Conservation (phyloP, 352 stramenopile genomes). For the Globisporangium echinulatum region DNA sequence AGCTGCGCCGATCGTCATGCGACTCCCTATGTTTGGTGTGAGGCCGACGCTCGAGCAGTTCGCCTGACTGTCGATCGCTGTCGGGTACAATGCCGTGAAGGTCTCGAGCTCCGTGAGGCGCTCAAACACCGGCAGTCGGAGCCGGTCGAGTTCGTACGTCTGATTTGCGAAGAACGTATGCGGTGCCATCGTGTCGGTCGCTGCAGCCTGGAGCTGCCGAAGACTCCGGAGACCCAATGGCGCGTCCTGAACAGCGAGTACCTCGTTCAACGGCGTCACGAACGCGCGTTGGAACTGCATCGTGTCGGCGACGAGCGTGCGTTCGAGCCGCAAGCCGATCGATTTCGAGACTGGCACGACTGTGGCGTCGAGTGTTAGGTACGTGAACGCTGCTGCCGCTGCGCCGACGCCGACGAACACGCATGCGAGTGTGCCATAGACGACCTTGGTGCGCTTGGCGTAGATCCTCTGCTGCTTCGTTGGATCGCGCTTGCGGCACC, state of each 20-base stretch:
- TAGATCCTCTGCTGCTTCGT: conserved; percentile 41
- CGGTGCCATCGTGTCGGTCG: conserved; percentile 14
- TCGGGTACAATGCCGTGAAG: conserved; percentile 48
- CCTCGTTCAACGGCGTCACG: conserved; percentile 22
- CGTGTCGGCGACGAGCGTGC: conserved; percentile 23
- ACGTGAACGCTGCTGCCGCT: conserved; percentile 19
- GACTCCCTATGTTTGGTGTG: conserved; percentile 28
- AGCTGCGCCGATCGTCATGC: conserved; percentile 45
- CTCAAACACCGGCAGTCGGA: conserved; percentile 35
- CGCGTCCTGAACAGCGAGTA: conserved; percentile 14
- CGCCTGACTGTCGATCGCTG: conserved; percentile 17
- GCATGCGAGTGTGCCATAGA: conserved; percentile 29
- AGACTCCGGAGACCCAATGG: conserved; percentile 16
- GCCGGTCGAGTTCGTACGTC: conserved; percentile 21
- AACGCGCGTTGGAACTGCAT: conserved; percentile 31
- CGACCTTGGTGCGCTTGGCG: conserved; percentile 36
- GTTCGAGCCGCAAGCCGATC: conserved; percentile 18
- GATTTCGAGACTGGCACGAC: conserved; percentile 23
- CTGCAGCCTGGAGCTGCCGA: conserved; percentile 20
- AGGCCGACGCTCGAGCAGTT: conserved; percentile 47
- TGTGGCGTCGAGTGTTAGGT: conserved; percentile 27
- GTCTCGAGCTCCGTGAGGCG: conserved; percentile 26
- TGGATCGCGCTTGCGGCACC: conserved; percentile 35
- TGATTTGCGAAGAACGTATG: conserved; percentile 48
- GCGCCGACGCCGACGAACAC: conserved; percentile 20